These are phyloP conservation scores for Talaromyces sp. DNA, from an alignment of 2,329 filamentous ascomycete species.

Conservation along the genomic window DNA sequence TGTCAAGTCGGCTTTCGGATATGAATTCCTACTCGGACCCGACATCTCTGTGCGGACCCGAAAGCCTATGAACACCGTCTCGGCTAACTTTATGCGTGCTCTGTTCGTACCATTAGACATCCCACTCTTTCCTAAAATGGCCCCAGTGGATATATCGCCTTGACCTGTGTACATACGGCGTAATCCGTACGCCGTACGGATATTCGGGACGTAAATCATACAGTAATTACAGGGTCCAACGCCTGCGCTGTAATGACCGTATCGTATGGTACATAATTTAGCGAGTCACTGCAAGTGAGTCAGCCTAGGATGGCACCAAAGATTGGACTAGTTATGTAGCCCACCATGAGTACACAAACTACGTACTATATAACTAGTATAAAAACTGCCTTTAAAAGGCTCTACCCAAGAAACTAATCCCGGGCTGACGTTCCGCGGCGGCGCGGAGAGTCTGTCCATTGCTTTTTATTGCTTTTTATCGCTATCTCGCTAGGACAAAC, in stretches of 20 bases:
- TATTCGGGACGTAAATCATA: neutral
- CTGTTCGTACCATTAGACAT: neutral
- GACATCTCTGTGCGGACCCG: neutral
- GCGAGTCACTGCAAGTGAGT: neutral
- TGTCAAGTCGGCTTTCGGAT: neutral
- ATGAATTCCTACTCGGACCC: neutral
- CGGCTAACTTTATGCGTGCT: neutral
- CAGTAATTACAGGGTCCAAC: neutral
- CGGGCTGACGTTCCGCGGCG: neutral
- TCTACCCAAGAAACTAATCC: neutral
- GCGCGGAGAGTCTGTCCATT: neutral
- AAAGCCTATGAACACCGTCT: neutral
- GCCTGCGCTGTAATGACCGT: neutral
- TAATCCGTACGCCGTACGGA: neutral
- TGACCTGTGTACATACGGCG: neutral
- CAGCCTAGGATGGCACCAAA: neutral
- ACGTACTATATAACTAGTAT: neutral
- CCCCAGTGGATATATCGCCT: neutral
- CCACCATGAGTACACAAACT: neutral
- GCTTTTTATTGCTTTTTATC: no score
- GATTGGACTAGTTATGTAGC: neutral
- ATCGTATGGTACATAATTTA: neutral
- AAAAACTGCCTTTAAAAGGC: neutral
- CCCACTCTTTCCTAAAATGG: neutral
- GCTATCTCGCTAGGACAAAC: neutral